Conservation (phyloP, 106 monocot species). For the Dendrobium catenatum region DNA sequence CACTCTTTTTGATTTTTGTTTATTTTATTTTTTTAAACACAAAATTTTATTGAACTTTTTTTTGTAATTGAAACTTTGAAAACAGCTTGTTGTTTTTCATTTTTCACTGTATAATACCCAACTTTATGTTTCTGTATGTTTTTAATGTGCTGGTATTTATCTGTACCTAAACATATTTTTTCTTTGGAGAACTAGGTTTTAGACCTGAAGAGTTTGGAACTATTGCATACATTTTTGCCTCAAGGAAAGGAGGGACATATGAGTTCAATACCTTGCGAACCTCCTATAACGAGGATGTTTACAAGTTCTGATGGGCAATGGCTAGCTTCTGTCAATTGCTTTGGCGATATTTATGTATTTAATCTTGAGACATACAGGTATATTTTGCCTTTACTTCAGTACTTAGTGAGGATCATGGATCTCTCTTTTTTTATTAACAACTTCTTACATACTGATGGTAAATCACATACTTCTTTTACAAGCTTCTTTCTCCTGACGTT, state of each 20-base stretch:
- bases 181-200: slow-evolving; percentile 37
- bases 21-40: background rate
- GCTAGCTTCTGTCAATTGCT: slow-evolving; percentile 87
- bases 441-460: background rate
- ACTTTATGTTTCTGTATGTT: background rate
- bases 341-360: slow-evolving; percentile 91
- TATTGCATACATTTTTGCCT: slow-evolving; percentile 55
- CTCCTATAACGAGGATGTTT: slow-evolving; percentile 88
- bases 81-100: background rate
- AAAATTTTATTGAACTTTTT: background rate
- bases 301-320: slow-evolving; percentile 84
- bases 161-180: slow-evolving; percentile 6
- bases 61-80: background rate
- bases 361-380: slow-evolving; percentile 82
- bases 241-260: slow-evolving; percentile 32
- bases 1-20: background rate
- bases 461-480: background rate
- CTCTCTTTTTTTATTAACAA: background rate
- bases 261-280: slow-evolving; percentile 31
- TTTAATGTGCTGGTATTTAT: background rate
- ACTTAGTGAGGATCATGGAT: background rate
- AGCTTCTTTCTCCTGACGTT: background rate
- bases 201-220: slow-evolving; percentile 35
- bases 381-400: background rate
- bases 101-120: background rate